Evolutionary conservation across 345 rosid species (phyloP), one percentile per base, ranked within the genome.

Genomic region (Populus alba): DNA sequence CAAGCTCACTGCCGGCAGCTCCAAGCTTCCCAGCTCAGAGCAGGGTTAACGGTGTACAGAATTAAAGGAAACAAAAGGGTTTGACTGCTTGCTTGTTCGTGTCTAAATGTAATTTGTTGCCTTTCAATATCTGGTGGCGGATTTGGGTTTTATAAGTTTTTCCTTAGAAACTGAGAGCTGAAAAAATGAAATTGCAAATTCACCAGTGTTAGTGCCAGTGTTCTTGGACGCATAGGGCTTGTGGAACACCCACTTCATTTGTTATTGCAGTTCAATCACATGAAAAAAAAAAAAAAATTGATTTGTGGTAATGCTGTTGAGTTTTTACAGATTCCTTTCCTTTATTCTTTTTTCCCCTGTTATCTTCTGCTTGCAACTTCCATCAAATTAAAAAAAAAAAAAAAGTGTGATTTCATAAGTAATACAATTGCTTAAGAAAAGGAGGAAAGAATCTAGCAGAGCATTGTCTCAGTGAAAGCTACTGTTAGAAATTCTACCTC

Each of bases 21-120:
- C 88, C 88, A 55, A 88, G 88, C 74, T 81, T 88, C 78, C 53
- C 89, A 18, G 18, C 83, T 29, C 91, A 81, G 11, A 85, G 79
- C 25, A 86, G 85, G 75, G 75, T 79, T 68, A 86, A 86, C 82
- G 77, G 75, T 62, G 72, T 51, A 9, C 85, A 22, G 1, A 31
- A 38, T 9, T 68, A 25, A 8, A 29, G 7, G 38, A 63, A 43
- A 6, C 10, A 10, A 8, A 20, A 3, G 4, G 38, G 47, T 31
- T 47, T 2, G 23, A 23, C 22, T 35, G 41, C 43, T n/a, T 71
- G 17, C 47, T 41, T 41, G 45, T 1, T 43, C 12, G 47, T 43
- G 47, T 43, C 47, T 41, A 49, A 2, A 15, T 71, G 12, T 27
- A 8, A 16, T 22, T 17, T 20, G 45, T 67, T 18, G 17, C 13